Conservation (phyloP, 2,329 filamentous ascomycete genomes). For the Blumeria hordei region DNA sequence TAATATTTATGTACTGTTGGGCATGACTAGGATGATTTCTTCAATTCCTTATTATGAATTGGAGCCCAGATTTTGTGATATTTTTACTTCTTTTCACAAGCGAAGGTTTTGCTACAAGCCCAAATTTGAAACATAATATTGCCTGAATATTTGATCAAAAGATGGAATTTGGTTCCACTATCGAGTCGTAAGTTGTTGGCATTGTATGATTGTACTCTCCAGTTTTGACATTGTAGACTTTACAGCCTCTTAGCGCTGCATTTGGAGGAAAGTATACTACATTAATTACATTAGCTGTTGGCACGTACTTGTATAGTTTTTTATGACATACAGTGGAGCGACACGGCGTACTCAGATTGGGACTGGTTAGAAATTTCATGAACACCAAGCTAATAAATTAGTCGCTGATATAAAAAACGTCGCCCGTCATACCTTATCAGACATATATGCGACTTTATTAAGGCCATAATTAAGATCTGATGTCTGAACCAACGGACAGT, state of each 20-base stretch:
- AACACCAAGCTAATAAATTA: constrained; percentile 35
- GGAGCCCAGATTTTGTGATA: too few relatives aligned
- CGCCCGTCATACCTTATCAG: constrained; percentile 29
- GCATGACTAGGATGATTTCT: too few relatives aligned
- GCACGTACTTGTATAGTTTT: background rate
- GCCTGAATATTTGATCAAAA: too few relatives aligned
- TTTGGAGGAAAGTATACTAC: constrained; percentile 69
- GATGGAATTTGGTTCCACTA: constrained; percentile 4
- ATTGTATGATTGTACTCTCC: constrained; percentile 48
- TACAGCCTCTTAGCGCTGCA: constrained; percentile 58
- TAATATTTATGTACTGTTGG: too few relatives aligned
- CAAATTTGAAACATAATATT: too few relatives aligned
- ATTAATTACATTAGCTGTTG: background rate
- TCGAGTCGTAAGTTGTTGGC: constrained; percentile 50
- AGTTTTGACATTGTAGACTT: constrained; percentile 54
- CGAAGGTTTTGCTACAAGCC: too few relatives aligned
- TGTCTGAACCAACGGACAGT: constrained; percentile 6
- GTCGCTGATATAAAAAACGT: too few relatives aligned
- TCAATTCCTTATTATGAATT: too few relatives aligned
- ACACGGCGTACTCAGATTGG: constrained; percentile 51
- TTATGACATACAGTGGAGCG: constrained; percentile 33
- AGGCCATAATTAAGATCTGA: constrained; percentile 36
- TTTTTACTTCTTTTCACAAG: too few relatives aligned
- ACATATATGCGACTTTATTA: constrained; percentile 75
- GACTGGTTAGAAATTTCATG: constrained; percentile 63